A percentile compares a stretch with the other conserved stretches of the same genome.
Conservation (phyloP, 208 protist genomes). For the Kentomonas sorsogonicus region DNA sequence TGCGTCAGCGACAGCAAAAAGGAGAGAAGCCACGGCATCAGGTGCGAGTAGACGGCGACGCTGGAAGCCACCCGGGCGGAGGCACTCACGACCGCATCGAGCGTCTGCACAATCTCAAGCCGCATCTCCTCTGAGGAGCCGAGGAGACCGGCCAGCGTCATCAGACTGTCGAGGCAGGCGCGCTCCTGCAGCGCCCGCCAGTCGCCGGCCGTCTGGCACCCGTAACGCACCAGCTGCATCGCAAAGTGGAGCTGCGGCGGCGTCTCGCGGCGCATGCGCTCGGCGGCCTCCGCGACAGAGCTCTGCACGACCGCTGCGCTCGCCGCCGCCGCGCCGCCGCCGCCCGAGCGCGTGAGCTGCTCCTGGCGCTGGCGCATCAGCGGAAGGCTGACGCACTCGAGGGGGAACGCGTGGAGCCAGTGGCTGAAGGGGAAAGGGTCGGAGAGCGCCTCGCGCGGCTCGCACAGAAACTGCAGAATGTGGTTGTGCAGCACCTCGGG, state of each 20-base stretch:
- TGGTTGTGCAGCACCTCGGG: constrained; percentile 70
- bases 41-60: constrained; percentile 35
- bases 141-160: constrained; percentile 63
- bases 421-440: constrained; percentile 53
- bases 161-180: constrained; percentile 38
- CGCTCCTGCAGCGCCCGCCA: constrained; percentile 56
- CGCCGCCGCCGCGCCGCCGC: constrained; percentile 5
- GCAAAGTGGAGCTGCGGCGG: constrained; percentile 72
- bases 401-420: constrained; percentile 57
- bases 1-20: constrained; percentile 52
- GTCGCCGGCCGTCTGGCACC: constrained; percentile 67
- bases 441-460: constrained; percentile 37
- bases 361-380: constrained; percentile 81
- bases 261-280: constrained; percentile 35
- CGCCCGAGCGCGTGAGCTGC: constrained; percentile 12
- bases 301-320: constrained; percentile 23
- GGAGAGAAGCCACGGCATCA: constrained; percentile 57
- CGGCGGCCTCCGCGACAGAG: constrained; percentile 39
- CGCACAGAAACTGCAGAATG: constrained; percentile 57
- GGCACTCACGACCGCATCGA: constrained; percentile 39
- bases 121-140: constrained; percentile 48
- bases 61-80: constrained; percentile 43
- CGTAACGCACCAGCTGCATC: constrained; percentile 36
- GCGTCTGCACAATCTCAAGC: constrained; percentile 29
- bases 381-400: constrained; percentile 55